Percentiles rank a stretch among this genome's conserved stretches.
These are phyloP conservation scores for Anthoceros angustus DNA, from an alignment of 225 moss, liverwort and hornwort genomes.

Conservation along the genomic window DNA sequence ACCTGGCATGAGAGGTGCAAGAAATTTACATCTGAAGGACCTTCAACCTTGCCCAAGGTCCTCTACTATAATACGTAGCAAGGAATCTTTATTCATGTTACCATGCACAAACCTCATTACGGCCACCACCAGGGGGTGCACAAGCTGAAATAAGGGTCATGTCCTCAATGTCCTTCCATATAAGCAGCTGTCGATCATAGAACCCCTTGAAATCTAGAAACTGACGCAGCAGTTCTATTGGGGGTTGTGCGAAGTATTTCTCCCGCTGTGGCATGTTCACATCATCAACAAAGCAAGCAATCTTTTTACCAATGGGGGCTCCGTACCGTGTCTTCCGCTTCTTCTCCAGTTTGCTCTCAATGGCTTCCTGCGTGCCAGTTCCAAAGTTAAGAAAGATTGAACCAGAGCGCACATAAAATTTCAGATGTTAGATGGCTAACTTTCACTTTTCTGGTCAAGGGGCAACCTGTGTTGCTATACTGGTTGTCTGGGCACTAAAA, in stretches of 20 bases:
- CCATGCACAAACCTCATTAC: constrained; percentile 38
- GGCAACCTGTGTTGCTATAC: constrained; percentile 62
- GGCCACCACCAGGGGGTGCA: constrained; percentile 79
- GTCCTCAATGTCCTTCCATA: constrained; percentile 80
- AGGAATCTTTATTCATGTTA: not conserved
- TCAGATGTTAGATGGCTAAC: too few relatives aligned
- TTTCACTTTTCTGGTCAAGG: not conserved
- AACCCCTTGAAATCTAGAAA: constrained; percentile 70
- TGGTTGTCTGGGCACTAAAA: constrained; percentile 84
- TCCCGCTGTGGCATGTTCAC: constrained; percentile 89
- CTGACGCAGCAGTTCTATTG: constrained; percentile 60
- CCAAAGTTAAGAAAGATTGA: too few relatives aligned
- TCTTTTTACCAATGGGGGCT: constrained; percentile 60
- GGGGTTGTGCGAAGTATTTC: constrained; percentile 87
- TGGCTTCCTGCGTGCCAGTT: constrained; percentile 42
- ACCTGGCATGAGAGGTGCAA: constrained; percentile 24
- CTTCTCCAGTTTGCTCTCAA: constrained; percentile 80
- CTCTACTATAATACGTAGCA: not conserved
- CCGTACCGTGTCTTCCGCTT: constrained; percentile 65
- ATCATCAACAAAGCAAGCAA: constrained; percentile 75
- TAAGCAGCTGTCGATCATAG: constrained; percentile 68
- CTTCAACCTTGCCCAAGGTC: not conserved
- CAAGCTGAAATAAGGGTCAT: constrained; percentile 70
- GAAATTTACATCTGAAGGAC: not conserved
- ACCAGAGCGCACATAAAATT: too few relatives aligned